Conservation (phyloP, 2,329 filamentous ascomycete genomes). For the Xylaria sp. region DNA sequence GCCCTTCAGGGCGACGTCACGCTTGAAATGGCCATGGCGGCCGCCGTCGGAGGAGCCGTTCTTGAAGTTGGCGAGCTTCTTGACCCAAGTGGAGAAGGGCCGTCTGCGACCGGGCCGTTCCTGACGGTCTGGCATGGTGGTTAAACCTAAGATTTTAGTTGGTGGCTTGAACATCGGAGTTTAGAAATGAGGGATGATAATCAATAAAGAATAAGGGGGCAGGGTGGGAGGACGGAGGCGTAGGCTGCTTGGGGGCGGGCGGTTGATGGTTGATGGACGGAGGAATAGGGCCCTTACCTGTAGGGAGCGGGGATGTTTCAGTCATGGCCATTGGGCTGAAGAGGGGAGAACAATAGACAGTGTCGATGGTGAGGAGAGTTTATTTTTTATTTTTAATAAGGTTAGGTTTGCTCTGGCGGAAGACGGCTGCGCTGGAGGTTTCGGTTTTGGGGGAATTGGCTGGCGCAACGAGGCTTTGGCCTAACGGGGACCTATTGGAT, state of each 20-base stretch:
- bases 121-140: slow-evolving; percentile 62
- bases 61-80: slow-evolving; percentile 88
- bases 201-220: not conserved
- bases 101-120: slow-evolving; percentile 68
- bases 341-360: not conserved
- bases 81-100: slow-evolving; percentile 92
- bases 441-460: not conserved
- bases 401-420: not conserved
- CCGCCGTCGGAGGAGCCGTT: slow-evolving; percentile 58
- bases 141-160: slow-evolving; percentile 19
- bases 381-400: no score
- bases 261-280: not conserved
- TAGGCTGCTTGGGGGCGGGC: no score
- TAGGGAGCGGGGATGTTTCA: slow-evolving; percentile 30
- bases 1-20: slow-evolving; percentile 42
- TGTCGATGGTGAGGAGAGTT: not conserved
- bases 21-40: slow-evolving; percentile 45
- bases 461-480: not conserved
- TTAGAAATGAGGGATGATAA: not conserved
- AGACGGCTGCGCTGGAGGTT: no score
- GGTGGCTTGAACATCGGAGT: slow-evolving; percentile 5
- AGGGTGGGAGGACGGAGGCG: not conserved
- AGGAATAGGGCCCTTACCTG: slow-evolving; percentile 27
- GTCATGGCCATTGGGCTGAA: slow-evolving; percentile 34
- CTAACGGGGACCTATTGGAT: no score